A percentile compares a stretch with the other conserved stretches of the same genome.
These are phyloP conservation scores for Licmophora abbreviata DNA, from an alignment of 108 stramenopile genomes.

Conservation along the genomic window DNA sequence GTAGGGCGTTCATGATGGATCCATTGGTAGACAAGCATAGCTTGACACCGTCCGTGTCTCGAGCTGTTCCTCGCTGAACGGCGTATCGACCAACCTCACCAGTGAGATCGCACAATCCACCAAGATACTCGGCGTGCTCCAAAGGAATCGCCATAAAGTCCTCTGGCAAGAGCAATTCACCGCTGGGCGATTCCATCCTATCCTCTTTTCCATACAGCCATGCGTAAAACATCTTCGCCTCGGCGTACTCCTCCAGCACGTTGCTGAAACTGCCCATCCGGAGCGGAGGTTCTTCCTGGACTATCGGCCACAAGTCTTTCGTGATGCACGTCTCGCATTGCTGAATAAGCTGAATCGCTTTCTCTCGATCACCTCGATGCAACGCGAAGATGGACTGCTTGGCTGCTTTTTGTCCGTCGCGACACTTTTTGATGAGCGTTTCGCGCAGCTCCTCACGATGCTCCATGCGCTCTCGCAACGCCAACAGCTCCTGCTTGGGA, in stretches of 20 bases:
- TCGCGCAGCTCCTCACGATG: constrained; percentile 79
- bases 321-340: constrained; percentile 59
- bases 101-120: constrained; percentile 92
- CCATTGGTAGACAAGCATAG: constrained; percentile 58
- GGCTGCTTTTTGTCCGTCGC: constrained; percentile 88
- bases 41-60: constrained; percentile 66
- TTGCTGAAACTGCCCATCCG: constrained; percentile 58
- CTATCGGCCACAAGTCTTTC: constrained; percentile 58
- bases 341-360: constrained; percentile 41
- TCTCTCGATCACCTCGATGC: constrained; percentile 61
- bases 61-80: constrained; percentile 74
- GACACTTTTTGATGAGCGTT: constrained; percentile 76
- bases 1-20: constrained; percentile 34
- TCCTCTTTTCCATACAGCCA: constrained; percentile 56
- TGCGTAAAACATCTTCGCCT: constrained; percentile 83
- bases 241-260: constrained; percentile 88
- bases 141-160: constrained; percentile 47
- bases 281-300: constrained; percentile 73
- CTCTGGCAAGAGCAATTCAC: constrained; percentile 28
- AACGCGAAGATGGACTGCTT: constrained; percentile 90
- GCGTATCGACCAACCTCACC: constrained; percentile 94
- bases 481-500: constrained; percentile 40
- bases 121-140: constrained; percentile 80
- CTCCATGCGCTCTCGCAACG: constrained; percentile 61
- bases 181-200: constrained; percentile 17